Evolutionary conservation across 2,329 filamentous ascomycete genomes (phyloP).

Genomic region (Claviceps pusilla): DNA sequence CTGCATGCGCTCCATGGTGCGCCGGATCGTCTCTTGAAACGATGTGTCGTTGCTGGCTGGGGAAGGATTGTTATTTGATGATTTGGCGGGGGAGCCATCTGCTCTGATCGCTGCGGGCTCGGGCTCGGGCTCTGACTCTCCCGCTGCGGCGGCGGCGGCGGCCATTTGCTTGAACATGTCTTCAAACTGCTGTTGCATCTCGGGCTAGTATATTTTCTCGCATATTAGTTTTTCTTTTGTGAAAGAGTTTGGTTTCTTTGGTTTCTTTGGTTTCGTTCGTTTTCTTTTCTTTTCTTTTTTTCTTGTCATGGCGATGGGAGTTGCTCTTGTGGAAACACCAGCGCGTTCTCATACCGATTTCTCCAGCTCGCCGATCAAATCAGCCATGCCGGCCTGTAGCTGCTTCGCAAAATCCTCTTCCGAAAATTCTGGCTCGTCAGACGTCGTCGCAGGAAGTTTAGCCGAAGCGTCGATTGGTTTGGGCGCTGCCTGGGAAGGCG

Average conservation of each 20-base stretch:
- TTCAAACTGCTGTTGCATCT: conserved; percentile 68
- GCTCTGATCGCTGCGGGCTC: background rate
- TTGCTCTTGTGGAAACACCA: background rate
- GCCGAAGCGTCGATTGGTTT: conserved; percentile 16
- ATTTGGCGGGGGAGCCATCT: conserved; percentile 1
- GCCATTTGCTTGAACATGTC: conserved; percentile 60
- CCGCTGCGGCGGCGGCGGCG: conserved; percentile 27
- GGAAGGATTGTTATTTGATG: conserved; percentile 16
- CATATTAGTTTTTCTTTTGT: background rate
- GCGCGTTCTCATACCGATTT: conserved; percentile 30
- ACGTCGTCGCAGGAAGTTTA: conserved; percentile 8
- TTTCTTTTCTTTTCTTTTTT: too few relatives aligned
- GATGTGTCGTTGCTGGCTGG: conserved; percentile 33
- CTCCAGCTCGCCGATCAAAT: conserved; percentile 58
- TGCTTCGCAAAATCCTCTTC: conserved; percentile 73
- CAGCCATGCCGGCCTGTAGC: conserved; percentile 80
- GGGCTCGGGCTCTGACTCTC: conserved; percentile 5
- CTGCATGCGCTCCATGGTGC: conserved; percentile 94
- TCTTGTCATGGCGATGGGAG: background rate
- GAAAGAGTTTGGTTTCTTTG: too few relatives aligned
- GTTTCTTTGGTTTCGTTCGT: too few relatives aligned
- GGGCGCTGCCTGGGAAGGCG: conserved; percentile 19
- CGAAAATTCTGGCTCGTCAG: conserved; percentile 30
- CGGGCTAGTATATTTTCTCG: conserved; percentile 28
- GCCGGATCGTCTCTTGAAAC: conserved; percentile 85